A percentile compares a stretch with the other conserved stretches of the same genome.
Conservation (phyloP, 1,139 yeast genomes). For the Sugiyamaella japonica region DNA sequence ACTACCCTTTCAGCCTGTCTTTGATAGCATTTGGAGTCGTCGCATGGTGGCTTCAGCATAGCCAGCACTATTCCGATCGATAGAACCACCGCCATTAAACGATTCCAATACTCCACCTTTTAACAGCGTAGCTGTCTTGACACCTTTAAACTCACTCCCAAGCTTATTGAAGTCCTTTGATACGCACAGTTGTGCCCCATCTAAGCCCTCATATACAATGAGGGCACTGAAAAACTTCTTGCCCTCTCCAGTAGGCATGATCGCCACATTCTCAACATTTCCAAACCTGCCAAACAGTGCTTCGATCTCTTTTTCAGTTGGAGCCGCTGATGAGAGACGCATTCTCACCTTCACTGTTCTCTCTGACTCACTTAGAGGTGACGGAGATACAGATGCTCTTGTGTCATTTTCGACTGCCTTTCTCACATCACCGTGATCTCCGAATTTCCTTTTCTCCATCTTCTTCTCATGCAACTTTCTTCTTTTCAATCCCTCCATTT, state of each 20-base stretch:
- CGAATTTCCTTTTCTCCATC: constrained; percentile 54
- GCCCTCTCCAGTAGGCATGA: constrained; percentile 16
- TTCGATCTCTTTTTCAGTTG: constrained; percentile 3
- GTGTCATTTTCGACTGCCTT: neutral
- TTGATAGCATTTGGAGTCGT: constrained; percentile 9
- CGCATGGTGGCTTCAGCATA: constrained; percentile 13
- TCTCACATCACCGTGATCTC: neutral
- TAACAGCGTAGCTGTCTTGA: constrained; percentile 6
- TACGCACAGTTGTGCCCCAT: constrained; percentile 9
- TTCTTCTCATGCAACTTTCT: constrained; percentile 52
- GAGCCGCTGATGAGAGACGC: neutral
- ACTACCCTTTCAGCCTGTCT: neutral
- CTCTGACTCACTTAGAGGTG: constrained; percentile 8
- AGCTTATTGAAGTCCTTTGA: constrained; percentile 9
- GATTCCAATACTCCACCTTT: neutral
- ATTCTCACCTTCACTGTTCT: constrained; percentile 16
- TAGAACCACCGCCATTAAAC: neutral
- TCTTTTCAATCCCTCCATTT: constrained; percentile 32
- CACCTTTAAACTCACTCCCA: constrained; percentile 4
- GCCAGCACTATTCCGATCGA: constrained; percentile 7
- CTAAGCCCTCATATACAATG: constrained; percentile 20
- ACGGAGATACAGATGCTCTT: neutral
- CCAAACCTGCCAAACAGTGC: constrained; percentile 19
- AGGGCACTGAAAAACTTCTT: constrained; percentile 19
- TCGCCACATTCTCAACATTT: constrained; percentile 21